Percentiles rank a stretch among this genome's conserved stretches.
These are phyloP conservation scores for Fusarium brevicatenulatum DNA, from an alignment of 2,329 filamentous ascomycete genomes.

Conservation along the genomic window DNA sequence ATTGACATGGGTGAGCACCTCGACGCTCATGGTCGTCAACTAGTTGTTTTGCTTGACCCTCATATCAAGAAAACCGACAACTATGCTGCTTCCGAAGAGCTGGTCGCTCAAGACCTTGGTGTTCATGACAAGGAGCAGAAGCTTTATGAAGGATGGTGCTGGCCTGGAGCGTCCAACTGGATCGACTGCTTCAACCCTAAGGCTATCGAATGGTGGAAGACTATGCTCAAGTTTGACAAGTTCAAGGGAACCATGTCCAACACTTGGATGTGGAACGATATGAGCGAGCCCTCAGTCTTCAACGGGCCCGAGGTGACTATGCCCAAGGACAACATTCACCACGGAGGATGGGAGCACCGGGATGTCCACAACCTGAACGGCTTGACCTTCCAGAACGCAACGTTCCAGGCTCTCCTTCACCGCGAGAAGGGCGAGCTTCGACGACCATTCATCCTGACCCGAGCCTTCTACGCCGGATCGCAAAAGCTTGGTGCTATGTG, in stretches of 20 bases:
- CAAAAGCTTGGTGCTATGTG: constrained; percentile 96
- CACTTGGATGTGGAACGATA: constrained; percentile 98
- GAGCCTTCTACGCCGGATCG: constrained; percentile 90
- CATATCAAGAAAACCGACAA: constrained; percentile 93
- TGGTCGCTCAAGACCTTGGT: constrained; percentile 85
- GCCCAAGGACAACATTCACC: constrained; percentile 97
- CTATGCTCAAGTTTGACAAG: constrained; percentile 84
- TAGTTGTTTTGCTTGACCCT: constrained; percentile 95
- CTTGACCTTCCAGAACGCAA: constrained; percentile 94
- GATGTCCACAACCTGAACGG: constrained; percentile 97
- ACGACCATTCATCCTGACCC: constrained; percentile 91
- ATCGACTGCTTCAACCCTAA: constrained; percentile 96
- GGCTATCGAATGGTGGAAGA: constrained; percentile 89
- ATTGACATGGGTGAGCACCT: constrained; percentile 89
- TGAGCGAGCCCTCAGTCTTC: constrained; percentile 99
- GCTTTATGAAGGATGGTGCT: constrained; percentile 97
- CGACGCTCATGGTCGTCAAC: constrained; percentile 84
- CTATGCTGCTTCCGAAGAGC: constrained; percentile 80
- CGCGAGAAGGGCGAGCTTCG: constrained; percentile 87
- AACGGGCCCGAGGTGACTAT: constrained; percentile 98
- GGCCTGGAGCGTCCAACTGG: constrained; percentile 97
- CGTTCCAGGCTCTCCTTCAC: constrained; percentile 82
- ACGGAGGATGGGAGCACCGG: constrained; percentile 93
- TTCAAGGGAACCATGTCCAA: constrained; percentile 91
- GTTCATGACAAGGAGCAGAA: constrained; percentile 91